Evolutionary conservation across 768 basidiomycete species (phyloP).

Genomic region (Calocybe gangraenosa): DNA sequence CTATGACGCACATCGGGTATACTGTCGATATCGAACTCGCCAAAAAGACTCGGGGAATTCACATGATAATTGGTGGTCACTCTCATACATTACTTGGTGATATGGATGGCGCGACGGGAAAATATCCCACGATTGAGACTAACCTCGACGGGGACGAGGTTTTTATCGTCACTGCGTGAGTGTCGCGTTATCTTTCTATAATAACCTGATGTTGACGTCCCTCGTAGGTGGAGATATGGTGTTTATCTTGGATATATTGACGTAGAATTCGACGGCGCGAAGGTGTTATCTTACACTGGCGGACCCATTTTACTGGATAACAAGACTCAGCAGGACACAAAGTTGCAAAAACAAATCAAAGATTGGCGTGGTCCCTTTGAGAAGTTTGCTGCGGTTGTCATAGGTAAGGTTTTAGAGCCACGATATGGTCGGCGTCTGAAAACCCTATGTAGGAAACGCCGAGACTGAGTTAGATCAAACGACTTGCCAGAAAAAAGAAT

Average conservation of each 20-base stretch:
- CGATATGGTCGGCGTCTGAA: not conserved
- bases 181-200: not conserved
- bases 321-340: slow-evolving; percentile 6
- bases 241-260: slow-evolving; percentile 10
- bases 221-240: slow-evolving; percentile 6
- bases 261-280: slow-evolving; percentile 4
- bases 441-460: not conserved
- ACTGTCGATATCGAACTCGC: slow-evolving; percentile 6
- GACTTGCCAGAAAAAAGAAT: slow-evolving; percentile 6
- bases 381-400: slow-evolving; percentile 2
- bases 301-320: slow-evolving; percentile 9
- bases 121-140: slow-evolving; percentile 5
- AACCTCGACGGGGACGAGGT: slow-evolving; percentile 6
- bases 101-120: slow-evolving; percentile 5
- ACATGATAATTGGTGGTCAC: slow-evolving; percentile 7
- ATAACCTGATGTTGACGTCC: not conserved
- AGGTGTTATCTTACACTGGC: slow-evolving; percentile 2
- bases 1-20: slow-evolving; percentile 9
- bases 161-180: slow-evolving; percentile 6
- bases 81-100: slow-evolving; percentile 8
- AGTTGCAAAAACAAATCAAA: slow-evolving; percentile 4
- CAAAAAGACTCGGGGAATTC: slow-evolving; percentile 5
- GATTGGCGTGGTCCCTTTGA: slow-evolving; percentile 8
- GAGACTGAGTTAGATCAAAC: slow-evolving; percentile 6
- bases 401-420: not conserved